Conservation (phyloP, 2,329 filamentous ascomycete species). For the Paecilomyces sp. region DNA sequence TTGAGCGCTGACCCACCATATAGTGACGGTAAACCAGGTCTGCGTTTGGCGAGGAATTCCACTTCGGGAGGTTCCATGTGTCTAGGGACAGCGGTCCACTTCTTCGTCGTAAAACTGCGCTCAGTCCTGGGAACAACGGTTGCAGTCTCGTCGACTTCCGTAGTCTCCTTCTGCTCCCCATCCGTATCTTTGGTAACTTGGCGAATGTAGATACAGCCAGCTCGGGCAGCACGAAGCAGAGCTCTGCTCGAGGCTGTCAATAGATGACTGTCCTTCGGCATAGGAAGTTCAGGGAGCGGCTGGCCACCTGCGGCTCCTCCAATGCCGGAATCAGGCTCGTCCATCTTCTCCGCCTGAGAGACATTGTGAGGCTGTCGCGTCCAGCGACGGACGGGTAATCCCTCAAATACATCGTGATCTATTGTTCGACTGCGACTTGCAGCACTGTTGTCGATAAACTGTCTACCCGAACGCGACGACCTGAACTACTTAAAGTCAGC, state of each 20-base stretch:
- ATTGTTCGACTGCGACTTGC: slow-evolving; percentile 36
- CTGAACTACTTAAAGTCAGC: slow-evolving; percentile 41
- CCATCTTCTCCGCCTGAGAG: slow-evolving; percentile 57
- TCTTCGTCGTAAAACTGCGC: slow-evolving; percentile 49
- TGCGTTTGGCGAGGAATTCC: slow-evolving; percentile 56
- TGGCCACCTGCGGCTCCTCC: slow-evolving; percentile 19
- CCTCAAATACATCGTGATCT: slow-evolving; percentile 62
- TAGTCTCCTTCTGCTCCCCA: slow-evolving; percentile 28
- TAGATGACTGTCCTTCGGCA: slow-evolving; percentile 79
- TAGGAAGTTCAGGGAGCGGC: slow-evolving; percentile 64
- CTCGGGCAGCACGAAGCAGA: slow-evolving; percentile 71
- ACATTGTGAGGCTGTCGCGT: slow-evolving; percentile 63
- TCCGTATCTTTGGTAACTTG: slow-evolving; percentile 42
- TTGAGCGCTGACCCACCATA: slow-evolving; percentile 28
- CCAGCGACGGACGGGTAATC: slow-evolving; percentile 87
- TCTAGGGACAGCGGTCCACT: slow-evolving; percentile 52
- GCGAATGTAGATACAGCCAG: slow-evolving; percentile 68
- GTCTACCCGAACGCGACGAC: slow-evolving; percentile 50
- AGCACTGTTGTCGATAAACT: slow-evolving; percentile 44
- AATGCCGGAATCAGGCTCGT: slow-evolving; percentile 41
- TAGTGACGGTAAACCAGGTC: slow-evolving; percentile 51
- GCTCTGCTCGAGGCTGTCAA: slow-evolving; percentile 74
- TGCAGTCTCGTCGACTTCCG: slow-evolving; percentile 26
- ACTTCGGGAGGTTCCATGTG: slow-evolving; percentile 52
- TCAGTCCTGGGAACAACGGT: slow-evolving; percentile 22